Percentiles rank a stretch among this genome's conserved stretches.
phyloP scores from a whole-genome alignment of 1,139 yeast species.

The Diutina sp. region DNA sequence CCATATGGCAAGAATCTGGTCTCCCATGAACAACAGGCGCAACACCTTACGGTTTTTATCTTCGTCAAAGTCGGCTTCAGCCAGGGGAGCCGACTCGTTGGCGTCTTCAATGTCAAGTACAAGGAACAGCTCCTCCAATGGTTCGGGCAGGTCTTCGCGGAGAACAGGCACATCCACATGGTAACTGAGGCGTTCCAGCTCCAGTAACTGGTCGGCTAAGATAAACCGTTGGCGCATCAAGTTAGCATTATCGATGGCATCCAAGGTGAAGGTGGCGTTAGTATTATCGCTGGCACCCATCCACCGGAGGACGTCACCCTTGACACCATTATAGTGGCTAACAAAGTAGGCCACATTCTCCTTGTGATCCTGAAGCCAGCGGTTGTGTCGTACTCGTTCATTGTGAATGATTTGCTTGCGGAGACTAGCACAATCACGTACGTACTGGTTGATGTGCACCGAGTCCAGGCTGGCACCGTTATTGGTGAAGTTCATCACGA shows the following conservation, averaged over 20 bases:
- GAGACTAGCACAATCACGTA: slow-evolving; percentile 34
- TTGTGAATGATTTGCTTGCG: slow-evolving; percentile 29
- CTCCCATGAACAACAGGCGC: slow-evolving; percentile 58
- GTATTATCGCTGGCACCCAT: background rate
- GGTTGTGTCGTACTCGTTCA: slow-evolving; percentile 35
- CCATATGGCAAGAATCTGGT: slow-evolving; percentile 56
- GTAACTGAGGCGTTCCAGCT: slow-evolving; percentile 29
- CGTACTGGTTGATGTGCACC: slow-evolving; percentile 24
- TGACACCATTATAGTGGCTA: slow-evolving; percentile 31
- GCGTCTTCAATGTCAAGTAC: slow-evolving; percentile 5
- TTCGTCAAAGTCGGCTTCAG: slow-evolving; percentile 25
- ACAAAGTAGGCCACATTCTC: slow-evolving; percentile 45
- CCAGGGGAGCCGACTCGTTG: slow-evolving; percentile 6
- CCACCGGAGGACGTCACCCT: slow-evolving; percentile 25
- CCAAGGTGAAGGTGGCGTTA: slow-evolving; percentile 32
- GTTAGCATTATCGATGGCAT: slow-evolving; percentile 54
- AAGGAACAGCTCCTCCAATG: background rate
- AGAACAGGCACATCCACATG: slow-evolving; percentile 24
- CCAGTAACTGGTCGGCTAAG: slow-evolving; percentile 36
- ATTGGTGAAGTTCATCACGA: slow-evolving; percentile 19
- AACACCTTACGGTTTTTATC: slow-evolving; percentile 67
- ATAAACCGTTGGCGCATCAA: slow-evolving; percentile 49
- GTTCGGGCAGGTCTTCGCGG: background rate
- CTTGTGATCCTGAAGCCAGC: slow-evolving; percentile 48
- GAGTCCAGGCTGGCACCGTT: slow-evolving; percentile 25